These are phyloP conservation scores for Colletotrichum ledebouriae DNA, from an alignment of 2,329 filamentous ascomycete species.

Conservation along the genomic window DNA sequence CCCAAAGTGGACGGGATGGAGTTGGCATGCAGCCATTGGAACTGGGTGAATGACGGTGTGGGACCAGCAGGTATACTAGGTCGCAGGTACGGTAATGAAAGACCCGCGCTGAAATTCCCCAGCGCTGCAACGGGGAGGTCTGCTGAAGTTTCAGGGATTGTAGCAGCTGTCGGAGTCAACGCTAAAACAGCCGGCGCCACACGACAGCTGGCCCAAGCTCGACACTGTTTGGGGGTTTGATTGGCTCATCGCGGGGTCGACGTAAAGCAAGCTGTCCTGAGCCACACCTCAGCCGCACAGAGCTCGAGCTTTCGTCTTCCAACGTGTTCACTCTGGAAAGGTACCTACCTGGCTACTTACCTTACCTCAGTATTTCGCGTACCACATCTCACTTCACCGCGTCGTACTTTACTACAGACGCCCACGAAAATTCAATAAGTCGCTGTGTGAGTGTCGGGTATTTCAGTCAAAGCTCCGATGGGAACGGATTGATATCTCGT, in stretches of 20 bases:
- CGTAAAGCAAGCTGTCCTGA: constrained; percentile 31
- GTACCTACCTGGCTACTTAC: constrained; percentile 37
- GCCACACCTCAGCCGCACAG: constrained; percentile 39
- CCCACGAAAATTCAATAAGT: constrained; percentile 21
- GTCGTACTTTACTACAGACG: constrained; percentile 5
- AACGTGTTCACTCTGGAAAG: constrained; percentile 41
- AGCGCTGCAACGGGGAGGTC: constrained; percentile 12
- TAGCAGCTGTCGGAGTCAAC: constrained; percentile 32
- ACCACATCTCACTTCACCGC: constrained; percentile 22
- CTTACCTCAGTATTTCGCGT: not conserved
- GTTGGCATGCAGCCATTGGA: constrained; percentile 34
- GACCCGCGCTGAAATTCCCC: constrained; percentile 1
- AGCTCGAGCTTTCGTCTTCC: constrained; percentile 38
- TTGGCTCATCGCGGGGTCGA: constrained; percentile 17
- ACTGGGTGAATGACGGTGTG: constrained; percentile 41
- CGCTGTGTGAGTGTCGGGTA: constrained; percentile 30
- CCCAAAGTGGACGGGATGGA: constrained; percentile 22
- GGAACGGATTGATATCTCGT: constrained; percentile 25
- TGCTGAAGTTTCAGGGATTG: constrained; percentile 41
- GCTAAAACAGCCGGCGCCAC: constrained; percentile 38
- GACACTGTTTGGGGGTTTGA: not conserved
- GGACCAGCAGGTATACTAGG: constrained; percentile 3
- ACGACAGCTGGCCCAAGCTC: constrained; percentile 33
- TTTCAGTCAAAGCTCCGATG: constrained; percentile 35
- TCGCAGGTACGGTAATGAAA: not conserved